Evolutionary conservation across 2,329 filamentous ascomycete species (phyloP), one percentile per base, ranked within the genome.

Genomic region (Pseudopyricularia javanii): DNA sequence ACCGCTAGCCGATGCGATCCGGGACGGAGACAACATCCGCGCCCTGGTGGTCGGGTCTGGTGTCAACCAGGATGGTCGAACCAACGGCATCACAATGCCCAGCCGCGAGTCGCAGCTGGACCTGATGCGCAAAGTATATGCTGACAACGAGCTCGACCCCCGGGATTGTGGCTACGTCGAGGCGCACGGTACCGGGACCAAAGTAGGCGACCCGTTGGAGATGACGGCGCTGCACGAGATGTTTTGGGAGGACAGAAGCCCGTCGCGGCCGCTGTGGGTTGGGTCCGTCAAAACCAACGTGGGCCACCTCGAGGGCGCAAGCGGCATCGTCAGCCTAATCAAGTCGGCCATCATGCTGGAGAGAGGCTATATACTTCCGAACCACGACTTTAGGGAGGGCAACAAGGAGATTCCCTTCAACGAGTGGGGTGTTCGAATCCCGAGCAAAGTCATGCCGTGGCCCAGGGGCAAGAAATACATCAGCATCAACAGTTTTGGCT

Each of bases 301-400:
- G 24, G 59, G 60, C 33, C 60, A 62, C 26, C 56, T 68, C 8
- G 68, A 70, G 55, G 66, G 64, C 15, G 68, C 64, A 2, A 65
- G 62, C 54, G 69, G 69, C n/a, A 56, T 72, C 30, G 63, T 66
- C 4, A 63, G 60, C 0, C 53, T 72, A 1, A 71, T 74, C 53
- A 73, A 74, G 55, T 60, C 66, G 3, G 63, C 66, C 0, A 54
- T 74, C 55, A 66, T 70, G 59, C 56, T 75, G 3, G 70, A 74
- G 56, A 67, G 68, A 45, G 67, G 67, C 0, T 64, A 71, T 12
- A 66, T 74, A n/a, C 63, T 68, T 11, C 70, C 72, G 2, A 73
- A 71, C 55, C 60, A 59, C 37, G 66, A 70, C 45, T 74, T 72
- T 47, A 59, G 65, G 22, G 66, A 59, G 15, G 58, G 62, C 1